Percentiles rank a stretch among this genome's conserved stretches.
Conservation (phyloP, 129 eudicot genomes). For the Kitagawia praeruptora region DNA sequence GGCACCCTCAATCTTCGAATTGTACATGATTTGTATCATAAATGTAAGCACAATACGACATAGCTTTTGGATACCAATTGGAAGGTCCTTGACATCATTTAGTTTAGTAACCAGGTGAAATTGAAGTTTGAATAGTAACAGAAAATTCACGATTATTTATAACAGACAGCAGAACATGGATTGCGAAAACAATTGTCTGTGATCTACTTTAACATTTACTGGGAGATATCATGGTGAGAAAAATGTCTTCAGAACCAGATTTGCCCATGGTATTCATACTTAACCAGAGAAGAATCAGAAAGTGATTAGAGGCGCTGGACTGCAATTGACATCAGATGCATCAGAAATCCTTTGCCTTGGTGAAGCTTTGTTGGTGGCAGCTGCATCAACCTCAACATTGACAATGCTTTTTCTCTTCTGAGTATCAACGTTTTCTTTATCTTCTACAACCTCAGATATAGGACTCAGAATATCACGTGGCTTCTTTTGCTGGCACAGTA, state of each 20-base stretch:
- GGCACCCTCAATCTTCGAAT: background rate
- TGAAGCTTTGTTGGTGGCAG: slow-evolving; percentile 56
- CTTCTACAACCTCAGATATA: slow-evolving; percentile 39
- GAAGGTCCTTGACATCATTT: background rate
- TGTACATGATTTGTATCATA: background rate
- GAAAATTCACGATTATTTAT: background rate
- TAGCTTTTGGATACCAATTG: background rate
- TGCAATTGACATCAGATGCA: slow-evolving; percentile 83
- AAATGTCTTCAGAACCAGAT: background rate
- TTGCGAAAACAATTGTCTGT: background rate
- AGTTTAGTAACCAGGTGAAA: background rate
- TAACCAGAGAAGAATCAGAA: slow-evolving; percentile 27
- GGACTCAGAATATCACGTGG: slow-evolving; percentile 24
- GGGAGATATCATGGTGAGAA: background rate
- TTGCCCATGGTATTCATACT: background rate
- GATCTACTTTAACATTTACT: slow-evolving; percentile 7
- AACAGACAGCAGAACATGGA: slow-evolving; percentile 9
- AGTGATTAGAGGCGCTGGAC: slow-evolving; percentile 76
- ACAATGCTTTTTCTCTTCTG: slow-evolving; percentile 68
- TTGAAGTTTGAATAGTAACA: background rate
- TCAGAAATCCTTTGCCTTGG: slow-evolving; percentile 81
- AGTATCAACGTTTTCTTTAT: slow-evolving; percentile 28
- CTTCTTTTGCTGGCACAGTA: slow-evolving; percentile 43
- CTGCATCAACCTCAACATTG: slow-evolving; percentile 64
- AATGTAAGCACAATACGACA: background rate